These are phyloP conservation scores for Fragaria nilgerrensis DNA, from an alignment of 306 rosid species.

Conservation along the genomic window DNA sequence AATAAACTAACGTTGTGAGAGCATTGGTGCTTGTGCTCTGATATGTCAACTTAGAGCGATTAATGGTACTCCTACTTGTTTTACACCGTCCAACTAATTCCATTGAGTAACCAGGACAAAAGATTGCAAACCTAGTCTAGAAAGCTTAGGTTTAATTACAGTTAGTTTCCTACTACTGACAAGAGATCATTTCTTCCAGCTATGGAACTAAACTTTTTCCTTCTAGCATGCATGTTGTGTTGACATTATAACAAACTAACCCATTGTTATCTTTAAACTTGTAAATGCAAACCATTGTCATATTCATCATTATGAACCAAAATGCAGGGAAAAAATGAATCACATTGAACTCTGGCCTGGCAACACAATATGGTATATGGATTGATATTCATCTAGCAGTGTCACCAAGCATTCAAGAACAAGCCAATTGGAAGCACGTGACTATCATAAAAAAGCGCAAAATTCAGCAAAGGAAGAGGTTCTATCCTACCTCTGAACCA, in stretches of 20 bases:
- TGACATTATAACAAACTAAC: background rate
- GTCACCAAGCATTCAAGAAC: background rate
- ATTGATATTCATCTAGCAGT: background rate
- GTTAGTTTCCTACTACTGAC: background rate
- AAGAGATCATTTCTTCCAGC: background rate
- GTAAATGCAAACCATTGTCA: background rate
- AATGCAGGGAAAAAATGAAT: background rate
- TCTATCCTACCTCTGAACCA: background rate
- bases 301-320: background rate
- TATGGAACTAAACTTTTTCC: background rate
- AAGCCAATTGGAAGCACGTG: slow-evolving; percentile 11
- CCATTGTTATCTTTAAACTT: too few species aligned
- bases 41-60: background rate
- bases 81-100: background rate
- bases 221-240: background rate
- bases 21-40: background rate
- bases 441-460: background rate
- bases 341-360: background rate
- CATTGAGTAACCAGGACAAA: background rate
- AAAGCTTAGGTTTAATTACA: background rate
- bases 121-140: background rate
- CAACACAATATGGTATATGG: background rate
- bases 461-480: background rate
- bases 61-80: background rate
- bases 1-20: background rate